These are phyloP conservation scores for Thyridium curvatum DNA, from an alignment of 2,329 filamentous ascomycete species.

Conservation along the genomic window DNA sequence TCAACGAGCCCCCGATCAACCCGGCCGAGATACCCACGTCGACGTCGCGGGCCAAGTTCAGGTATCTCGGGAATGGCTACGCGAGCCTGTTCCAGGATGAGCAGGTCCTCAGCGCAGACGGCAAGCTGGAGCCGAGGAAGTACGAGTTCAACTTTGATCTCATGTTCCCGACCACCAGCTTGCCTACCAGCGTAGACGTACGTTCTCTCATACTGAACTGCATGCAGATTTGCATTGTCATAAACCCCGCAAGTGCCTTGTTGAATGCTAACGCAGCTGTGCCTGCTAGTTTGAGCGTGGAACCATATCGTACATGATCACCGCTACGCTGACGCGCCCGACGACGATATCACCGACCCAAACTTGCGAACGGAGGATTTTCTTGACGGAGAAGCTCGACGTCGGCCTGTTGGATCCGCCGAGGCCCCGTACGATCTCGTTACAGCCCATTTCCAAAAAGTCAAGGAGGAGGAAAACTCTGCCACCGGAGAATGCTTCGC, in stretches of 20 bases:
- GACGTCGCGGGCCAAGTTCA: slow-evolving; percentile 17
- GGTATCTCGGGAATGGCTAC: slow-evolving; percentile 70
- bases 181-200: slow-evolving; percentile 95
- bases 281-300: slow-evolving; percentile 79
- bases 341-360: slow-evolving; percentile 77
- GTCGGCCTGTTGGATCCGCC: slow-evolving; percentile 69
- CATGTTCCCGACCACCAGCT: slow-evolving; percentile 22
- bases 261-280: slow-evolving; percentile 1
- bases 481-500: too few relatives aligned
- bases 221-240: not conserved
- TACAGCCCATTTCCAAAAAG: slow-evolving; percentile 77
- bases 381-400: slow-evolving; percentile 76
- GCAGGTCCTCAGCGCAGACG: slow-evolving; percentile 71
- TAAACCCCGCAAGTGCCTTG: not conserved
- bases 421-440: slow-evolving; percentile 73
- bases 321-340: slow-evolving; percentile 82
- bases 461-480: slow-evolving; percentile 51
- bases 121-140: slow-evolving; percentile 63
- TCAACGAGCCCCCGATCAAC: slow-evolving; percentile 34
- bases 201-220: slow-evolving; percentile 3
- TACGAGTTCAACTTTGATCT: slow-evolving; percentile 64
- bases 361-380: slow-evolving; percentile 75
- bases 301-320: slow-evolving; percentile 85
- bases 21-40: slow-evolving; percentile 31
- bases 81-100: slow-evolving; percentile 81